Evolutionary conservation across 306 rosid species (phyloP).

Genomic region (Prunus padus): DNA sequence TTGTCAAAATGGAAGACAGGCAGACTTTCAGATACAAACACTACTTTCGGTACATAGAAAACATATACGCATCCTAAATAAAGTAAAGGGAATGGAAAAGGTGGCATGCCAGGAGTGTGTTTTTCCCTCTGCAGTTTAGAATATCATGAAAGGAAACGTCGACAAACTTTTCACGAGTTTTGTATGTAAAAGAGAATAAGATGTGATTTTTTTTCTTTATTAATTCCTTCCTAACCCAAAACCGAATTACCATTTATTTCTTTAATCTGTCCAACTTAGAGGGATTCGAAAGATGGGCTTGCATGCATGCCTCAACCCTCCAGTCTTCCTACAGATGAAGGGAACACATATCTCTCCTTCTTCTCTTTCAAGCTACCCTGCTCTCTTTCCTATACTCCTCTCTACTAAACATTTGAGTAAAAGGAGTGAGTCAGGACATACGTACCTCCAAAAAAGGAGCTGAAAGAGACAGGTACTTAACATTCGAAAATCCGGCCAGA

Average conservation of each 20-base stretch:
- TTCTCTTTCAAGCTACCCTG: neutral
- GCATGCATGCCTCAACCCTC: too few species aligned
- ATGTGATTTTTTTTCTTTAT: too few species aligned
- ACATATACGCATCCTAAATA: neutral
- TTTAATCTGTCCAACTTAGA: too few species aligned
- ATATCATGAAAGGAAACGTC: neutral
- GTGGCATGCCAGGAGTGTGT: neutral
- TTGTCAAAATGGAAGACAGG: neutral
- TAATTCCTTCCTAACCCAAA: neutral
- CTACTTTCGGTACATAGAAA: neutral
- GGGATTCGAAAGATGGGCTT: too few species aligned
- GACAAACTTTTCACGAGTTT: neutral
- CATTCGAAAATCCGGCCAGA: neutral
- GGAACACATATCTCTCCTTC: neutral
- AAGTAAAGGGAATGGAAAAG: neutral
- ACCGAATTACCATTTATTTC: neutral
- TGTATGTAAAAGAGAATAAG: neutral
- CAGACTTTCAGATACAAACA: neutral
- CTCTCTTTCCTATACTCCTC: neutral
- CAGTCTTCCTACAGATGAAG: neutral
- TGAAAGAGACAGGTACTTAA: neutral
- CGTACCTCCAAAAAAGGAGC: neutral
- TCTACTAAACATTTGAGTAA: neutral
- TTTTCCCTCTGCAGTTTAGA: neutral
- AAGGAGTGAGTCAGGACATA: neutral